These are phyloP conservation scores for Ceratocystis smalleyi DNA, from an alignment of 2,329 filamentous ascomycete species.

Conservation along the genomic window DNA sequence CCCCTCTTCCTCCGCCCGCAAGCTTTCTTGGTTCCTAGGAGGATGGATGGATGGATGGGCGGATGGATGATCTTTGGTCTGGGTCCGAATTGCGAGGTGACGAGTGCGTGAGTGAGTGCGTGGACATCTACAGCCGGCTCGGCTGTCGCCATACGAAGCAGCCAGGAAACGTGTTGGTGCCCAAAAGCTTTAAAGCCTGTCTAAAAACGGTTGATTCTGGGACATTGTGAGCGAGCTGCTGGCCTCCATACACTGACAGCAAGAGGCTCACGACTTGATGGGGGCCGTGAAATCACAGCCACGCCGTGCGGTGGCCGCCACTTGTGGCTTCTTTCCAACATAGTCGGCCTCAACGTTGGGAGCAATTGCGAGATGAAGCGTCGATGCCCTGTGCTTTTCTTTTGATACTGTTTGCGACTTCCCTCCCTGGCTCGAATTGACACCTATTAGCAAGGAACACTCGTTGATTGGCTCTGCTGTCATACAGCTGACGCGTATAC, in stretches of 20 bases:
- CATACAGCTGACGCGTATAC: conserved; percentile 24
- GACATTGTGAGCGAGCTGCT: too few relatives aligned
- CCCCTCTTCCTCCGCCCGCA: background rate
- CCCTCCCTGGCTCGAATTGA: background rate
- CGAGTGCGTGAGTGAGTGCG: background rate
- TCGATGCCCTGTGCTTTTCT: background rate
- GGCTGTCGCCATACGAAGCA: background rate
- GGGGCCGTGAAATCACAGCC: too few relatives aligned
- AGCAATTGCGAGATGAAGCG: background rate
- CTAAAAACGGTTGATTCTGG: background rate
- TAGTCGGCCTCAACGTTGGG: background rate
- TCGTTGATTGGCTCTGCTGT: conserved; percentile 20
- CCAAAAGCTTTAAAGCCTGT: background rate
- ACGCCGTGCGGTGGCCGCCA: too few relatives aligned
- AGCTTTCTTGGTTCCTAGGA: background rate
- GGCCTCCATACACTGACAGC: too few relatives aligned
- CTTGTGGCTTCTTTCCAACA: background rate
- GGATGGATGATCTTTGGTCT: too few relatives aligned
- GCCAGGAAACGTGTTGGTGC: background rate
- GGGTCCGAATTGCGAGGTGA: background rate
- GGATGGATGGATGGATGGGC: too few relatives aligned
- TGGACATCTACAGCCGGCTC: background rate
- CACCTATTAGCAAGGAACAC: background rate
- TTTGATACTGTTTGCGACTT: background rate
- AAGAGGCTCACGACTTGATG: too few relatives aligned